These are phyloP conservation scores for Psilocybe cyanescens DNA, from an alignment of 768 basidiomycete species.

Conservation along the genomic window DNA sequence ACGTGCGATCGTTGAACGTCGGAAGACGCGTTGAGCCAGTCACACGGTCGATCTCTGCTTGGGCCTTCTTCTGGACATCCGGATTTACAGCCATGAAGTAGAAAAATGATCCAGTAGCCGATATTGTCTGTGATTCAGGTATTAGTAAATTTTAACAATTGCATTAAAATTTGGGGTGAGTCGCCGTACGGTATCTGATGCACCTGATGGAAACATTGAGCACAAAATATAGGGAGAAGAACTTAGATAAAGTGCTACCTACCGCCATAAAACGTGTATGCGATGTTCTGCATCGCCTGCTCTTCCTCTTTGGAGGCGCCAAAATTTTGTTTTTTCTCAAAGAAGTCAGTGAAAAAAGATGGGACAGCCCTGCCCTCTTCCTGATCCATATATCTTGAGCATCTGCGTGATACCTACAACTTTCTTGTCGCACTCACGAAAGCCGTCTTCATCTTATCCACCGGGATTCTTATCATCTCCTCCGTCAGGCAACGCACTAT, in stretches of 20 bases:
- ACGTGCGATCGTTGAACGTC: constrained; percentile 24
- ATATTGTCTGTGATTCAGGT: constrained; percentile 13
- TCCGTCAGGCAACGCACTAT: constrained; percentile 21
- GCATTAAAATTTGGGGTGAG: background rate
- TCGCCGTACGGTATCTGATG: constrained; percentile 18
- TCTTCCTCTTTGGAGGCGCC: constrained; percentile 1
- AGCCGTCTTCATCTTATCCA: constrained; percentile 8
- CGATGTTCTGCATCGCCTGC: constrained; percentile 10
- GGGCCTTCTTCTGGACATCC: constrained; percentile 34
- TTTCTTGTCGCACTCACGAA: background rate
- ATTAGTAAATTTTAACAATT: background rate
- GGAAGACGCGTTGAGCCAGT: constrained; percentile 33
- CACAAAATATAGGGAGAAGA: no score
- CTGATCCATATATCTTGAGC: background rate
- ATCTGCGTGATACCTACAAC: background rate
- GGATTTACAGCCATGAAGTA: constrained; percentile 31
- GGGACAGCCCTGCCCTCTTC: constrained; percentile 8
- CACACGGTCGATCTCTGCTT: constrained; percentile 35
- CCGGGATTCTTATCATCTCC: constrained; percentile 12
- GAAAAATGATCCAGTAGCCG: constrained; percentile 26
- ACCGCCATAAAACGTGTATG: constrained; percentile 20
- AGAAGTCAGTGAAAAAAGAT: constrained; percentile 13
- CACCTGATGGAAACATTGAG: constrained; percentile 4
- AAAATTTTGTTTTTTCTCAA: constrained; percentile 1
- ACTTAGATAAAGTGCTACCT: background rate